phyloP scores from a whole-genome alignment of 352 stramenopile species.

The Thraustochytrium sp. region DNA sequence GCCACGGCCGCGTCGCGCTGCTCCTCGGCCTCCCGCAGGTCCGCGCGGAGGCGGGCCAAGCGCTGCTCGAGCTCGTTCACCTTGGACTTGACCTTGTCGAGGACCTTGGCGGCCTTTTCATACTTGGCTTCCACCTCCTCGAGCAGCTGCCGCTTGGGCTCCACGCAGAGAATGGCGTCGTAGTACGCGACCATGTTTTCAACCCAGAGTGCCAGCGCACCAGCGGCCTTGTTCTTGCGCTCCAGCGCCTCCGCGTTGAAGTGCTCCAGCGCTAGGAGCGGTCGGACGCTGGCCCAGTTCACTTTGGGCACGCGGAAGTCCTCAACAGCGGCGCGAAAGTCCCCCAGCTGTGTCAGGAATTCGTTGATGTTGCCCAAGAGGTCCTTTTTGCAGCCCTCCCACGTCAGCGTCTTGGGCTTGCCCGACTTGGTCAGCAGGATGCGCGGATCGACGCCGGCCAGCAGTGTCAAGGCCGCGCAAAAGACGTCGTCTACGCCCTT shows the following conservation, averaged over 20 bases:
- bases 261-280: slow-evolving; percentile 84
- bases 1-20: slow-evolving; percentile 87
- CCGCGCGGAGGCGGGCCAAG: slow-evolving; percentile 78
- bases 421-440: slow-evolving; percentile 84
- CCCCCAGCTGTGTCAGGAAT: slow-evolving; percentile 88
- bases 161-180: slow-evolving; percentile 87
- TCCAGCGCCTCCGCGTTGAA: slow-evolving; percentile 90
- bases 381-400: slow-evolving; percentile 88
- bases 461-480: slow-evolving; percentile 76
- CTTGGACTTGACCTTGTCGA: slow-evolving; percentile 58
- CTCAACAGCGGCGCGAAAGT: slow-evolving; percentile 87
- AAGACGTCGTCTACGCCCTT: slow-evolving; percentile 90
- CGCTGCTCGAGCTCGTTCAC: slow-evolving; percentile 80
- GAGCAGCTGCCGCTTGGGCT: slow-evolving; percentile 83
- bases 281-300: slow-evolving; percentile 89
- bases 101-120: slow-evolving; percentile 60
- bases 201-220: slow-evolving; percentile 85
- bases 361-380: slow-evolving; percentile 87
- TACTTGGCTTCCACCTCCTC: slow-evolving; percentile 81
- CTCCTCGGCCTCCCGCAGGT: slow-evolving; percentile 78
- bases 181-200: slow-evolving; percentile 95
- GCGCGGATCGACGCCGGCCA: slow-evolving; percentile 86
- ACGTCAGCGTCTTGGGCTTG: slow-evolving; percentile 91
- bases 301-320: slow-evolving; percentile 76
- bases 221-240: slow-evolving; percentile 87